Percentiles rank a stretch among this genome's conserved stretches.
Conservation (phyloP, 805 yeast species). For the Lachancea lanzarotensis region DNA sequence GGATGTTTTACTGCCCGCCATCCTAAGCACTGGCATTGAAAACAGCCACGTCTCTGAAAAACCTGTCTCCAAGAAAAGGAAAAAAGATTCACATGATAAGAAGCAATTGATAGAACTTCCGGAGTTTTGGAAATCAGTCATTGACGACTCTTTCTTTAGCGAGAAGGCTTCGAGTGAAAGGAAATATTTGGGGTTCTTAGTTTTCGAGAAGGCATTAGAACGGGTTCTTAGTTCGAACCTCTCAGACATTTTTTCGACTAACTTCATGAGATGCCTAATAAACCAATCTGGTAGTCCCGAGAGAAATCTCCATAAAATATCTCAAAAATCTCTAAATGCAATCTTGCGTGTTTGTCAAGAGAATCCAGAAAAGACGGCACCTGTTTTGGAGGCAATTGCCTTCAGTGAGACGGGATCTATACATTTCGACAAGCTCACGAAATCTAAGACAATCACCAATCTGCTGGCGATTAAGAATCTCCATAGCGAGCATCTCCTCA, state of each 20-base stretch:
- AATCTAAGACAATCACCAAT: conserved; percentile 55
- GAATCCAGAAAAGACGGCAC: conserved; percentile 34
- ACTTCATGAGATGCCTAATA: conserved; percentile 63
- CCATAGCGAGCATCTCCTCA: conserved; percentile 7
- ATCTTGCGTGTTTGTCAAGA: conserved; percentile 36
- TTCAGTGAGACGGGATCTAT: conserved; percentile 47
- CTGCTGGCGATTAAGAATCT: conserved; percentile 28
- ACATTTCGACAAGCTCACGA: conserved; percentile 72
- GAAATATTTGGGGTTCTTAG: conserved; percentile 78
- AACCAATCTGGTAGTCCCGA: conserved; percentile 67
- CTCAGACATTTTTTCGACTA: conserved; percentile 45
- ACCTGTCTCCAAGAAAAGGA: conserved; percentile 36
- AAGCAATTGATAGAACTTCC: conserved; percentile 34
- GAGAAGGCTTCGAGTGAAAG: conserved; percentile 76
- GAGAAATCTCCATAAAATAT: conserved; percentile 60
- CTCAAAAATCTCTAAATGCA: conserved; percentile 44
- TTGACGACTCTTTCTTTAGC: conserved; percentile 76
- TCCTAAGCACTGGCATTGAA: conserved; percentile 25
- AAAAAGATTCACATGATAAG: conserved; percentile 20
- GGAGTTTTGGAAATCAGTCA: conserved; percentile 73
- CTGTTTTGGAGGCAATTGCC: conserved; percentile 33
- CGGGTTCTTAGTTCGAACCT: conserved; percentile 19
- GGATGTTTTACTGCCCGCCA: conserved; percentile 44
- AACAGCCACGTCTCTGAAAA: not conserved
- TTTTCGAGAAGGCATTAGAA: conserved; percentile 47